Evolutionary conservation across 2,329 filamentous ascomycete species (phyloP).

Genomic region (Orbilia blumenaviensis): DNA sequence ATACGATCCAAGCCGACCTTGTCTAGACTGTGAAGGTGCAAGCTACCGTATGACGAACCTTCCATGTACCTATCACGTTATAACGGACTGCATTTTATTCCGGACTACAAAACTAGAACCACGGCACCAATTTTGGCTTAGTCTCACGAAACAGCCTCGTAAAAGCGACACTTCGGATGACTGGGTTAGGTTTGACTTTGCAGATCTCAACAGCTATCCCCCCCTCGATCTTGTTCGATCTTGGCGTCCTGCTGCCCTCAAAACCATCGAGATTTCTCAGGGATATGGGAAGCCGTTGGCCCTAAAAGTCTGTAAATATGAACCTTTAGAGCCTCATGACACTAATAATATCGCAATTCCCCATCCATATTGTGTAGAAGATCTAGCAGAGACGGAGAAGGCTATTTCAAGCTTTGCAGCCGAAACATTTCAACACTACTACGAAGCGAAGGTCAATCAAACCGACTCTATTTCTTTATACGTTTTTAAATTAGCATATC

Average conservation of each 20-base stretch:
- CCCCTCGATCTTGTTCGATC: neutral
- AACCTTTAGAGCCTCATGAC: neutral
- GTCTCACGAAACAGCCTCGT: neutral
- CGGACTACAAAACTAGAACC: neutral
- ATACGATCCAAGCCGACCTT: neutral
- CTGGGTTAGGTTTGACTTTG: neutral
- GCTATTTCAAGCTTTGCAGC: neutral
- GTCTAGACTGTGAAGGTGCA: neutral
- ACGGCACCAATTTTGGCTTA: neutral
- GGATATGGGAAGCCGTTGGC: neutral
- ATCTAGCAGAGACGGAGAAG: neutral
- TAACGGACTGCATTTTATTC: neutral
- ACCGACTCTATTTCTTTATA: neutral
- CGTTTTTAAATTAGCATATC: neutral
- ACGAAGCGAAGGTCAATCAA: neutral
- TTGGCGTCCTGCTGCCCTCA: neutral
- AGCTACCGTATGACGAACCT: neutral
- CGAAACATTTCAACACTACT: neutral
- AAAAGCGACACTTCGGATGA: neutral
- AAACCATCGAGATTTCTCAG: neutral
- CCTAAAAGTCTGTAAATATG: neutral
- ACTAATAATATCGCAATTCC: neutral
- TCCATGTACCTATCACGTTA: neutral
- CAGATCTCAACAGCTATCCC: neutral
- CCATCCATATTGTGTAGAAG: neutral